Evolutionary conservation across 2,329 filamentous ascomycete species (phyloP).

Genomic region (Cephalotrichum gorgonifer): DNA sequence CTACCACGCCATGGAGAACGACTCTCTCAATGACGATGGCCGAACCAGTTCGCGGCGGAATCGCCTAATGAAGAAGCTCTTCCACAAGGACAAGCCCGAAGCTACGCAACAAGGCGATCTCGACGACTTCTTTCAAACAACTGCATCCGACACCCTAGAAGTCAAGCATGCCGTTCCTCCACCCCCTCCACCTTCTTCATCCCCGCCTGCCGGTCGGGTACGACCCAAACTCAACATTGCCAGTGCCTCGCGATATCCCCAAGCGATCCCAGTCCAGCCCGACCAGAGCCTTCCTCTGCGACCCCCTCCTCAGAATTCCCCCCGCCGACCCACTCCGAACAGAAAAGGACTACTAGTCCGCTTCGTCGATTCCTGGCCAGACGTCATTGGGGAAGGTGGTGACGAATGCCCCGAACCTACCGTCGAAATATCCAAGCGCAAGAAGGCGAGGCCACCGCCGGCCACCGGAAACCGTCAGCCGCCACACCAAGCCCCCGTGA

Average conservation of each 20-base stretch:
- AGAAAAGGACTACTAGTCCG: constrained; percentile 63
- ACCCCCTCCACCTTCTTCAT: constrained; percentile 13
- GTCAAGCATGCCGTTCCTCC: constrained; percentile 39
- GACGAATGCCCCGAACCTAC: constrained; percentile 71
- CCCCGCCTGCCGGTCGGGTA: constrained; percentile 23
- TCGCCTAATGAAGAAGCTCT: constrained; percentile 55
- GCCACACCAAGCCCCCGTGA: constrained; percentile 3
- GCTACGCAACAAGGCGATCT: constrained; percentile 26
- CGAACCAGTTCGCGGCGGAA: constrained; percentile 28
- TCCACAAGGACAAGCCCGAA: constrained; percentile 32
- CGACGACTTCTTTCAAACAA: constrained; percentile 45
- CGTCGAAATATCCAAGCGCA: constrained; percentile 57
- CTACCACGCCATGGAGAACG: constrained; percentile 32
- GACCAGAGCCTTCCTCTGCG: constrained; percentile 31
- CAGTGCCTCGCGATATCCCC: constrained; percentile 43
- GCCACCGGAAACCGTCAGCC: constrained; percentile 12
- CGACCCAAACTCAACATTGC: constrained; percentile 44
- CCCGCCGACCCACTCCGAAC: constrained; percentile 30
- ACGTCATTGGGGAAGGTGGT: constrained; percentile 83
- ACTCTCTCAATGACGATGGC: constrained; percentile 24
- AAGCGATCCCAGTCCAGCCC: constrained; percentile 36
- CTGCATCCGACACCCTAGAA: constrained; percentile 42
- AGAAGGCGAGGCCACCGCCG: constrained; percentile 20
- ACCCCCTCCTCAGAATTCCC: constrained; percentile 25
- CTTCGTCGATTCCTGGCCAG: constrained; percentile 63